A percentile compares a stretch with the other conserved stretches of the same genome.
These are phyloP conservation scores for Xylaria bambusicola DNA, from an alignment of 495 filamentous ascomycete genomes.

Conservation along the genomic window DNA sequence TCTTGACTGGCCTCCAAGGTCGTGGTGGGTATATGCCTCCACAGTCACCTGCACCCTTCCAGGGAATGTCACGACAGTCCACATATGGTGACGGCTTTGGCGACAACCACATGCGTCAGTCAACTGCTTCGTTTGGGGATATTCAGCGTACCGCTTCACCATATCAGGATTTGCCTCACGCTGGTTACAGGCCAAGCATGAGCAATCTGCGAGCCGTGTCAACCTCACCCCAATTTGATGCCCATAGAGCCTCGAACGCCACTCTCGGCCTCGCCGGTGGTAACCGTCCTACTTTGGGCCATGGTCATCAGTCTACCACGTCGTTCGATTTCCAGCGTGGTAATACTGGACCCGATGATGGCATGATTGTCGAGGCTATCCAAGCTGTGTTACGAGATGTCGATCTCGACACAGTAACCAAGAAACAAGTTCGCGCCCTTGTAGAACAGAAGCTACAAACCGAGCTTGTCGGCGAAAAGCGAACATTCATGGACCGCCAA, in stretches of 20 bases:
- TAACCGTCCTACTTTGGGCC: constrained; percentile 43
- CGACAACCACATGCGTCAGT: constrained; percentile 49
- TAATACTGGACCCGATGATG: constrained; percentile 68
- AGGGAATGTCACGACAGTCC: constrained; percentile 47
- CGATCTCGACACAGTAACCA: constrained; percentile 92
- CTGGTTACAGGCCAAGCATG: constrained; percentile 32
- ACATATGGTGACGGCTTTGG: constrained; percentile 39
- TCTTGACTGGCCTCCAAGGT: constrained; percentile 82
- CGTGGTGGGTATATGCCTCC: constrained; percentile 76
- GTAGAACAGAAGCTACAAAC: constrained; percentile 92
- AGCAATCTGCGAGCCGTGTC: constrained; percentile 39
- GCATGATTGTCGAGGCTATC: constrained; percentile 79
- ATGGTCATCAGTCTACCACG: constrained; percentile 59
- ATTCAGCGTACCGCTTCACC: constrained; percentile 46
- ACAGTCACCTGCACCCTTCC: constrained; percentile 72
- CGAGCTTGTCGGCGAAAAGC: constrained; percentile 77
- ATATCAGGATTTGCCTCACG: constrained; percentile 51
- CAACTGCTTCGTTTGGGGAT: constrained; percentile 53
- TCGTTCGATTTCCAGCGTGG: constrained; percentile 77
- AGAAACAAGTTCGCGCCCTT: constrained; percentile 92
- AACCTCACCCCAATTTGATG: constrained; percentile 34
- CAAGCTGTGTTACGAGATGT: constrained; percentile 82
- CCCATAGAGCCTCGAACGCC: constrained; percentile 36
- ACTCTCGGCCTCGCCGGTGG: constrained; percentile 44
- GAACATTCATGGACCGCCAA: constrained; percentile 80